Evolutionary conservation across 495 filamentous ascomycete species (phyloP).

Genomic region (Penicillium longicatenatum): DNA sequence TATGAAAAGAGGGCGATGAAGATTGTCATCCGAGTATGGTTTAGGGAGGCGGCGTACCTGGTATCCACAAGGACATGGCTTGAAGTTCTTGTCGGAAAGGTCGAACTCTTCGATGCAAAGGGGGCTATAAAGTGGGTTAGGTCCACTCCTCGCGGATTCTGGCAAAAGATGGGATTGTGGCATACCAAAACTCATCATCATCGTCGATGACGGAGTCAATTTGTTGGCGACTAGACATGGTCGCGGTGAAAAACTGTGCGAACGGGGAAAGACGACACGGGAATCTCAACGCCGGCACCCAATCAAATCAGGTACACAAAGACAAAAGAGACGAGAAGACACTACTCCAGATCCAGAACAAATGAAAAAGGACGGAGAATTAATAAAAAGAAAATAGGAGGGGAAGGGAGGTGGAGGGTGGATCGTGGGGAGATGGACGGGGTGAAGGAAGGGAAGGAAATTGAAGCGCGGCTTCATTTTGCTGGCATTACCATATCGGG

Average conservation of each 20-base stretch:
- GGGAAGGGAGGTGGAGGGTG: conserved; percentile 17
- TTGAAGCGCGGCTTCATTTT: conserved; percentile 44
- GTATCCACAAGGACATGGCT: conserved; percentile 96
- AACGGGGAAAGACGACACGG: conserved; percentile 26
- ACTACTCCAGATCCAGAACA: conserved; percentile 18
- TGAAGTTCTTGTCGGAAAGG: conserved; percentile 94
- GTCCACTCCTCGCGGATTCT: neutral
- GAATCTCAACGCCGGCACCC: conserved; percentile 33
- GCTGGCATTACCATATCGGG: conserved; percentile 38
- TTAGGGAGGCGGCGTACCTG: conserved; percentile 60
- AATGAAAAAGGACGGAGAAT: conserved; percentile 14
- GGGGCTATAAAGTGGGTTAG: conserved; percentile 58
- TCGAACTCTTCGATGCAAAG: conserved; percentile 99
- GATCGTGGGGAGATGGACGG: conserved; percentile 24
- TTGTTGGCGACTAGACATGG: conserved; percentile 65
- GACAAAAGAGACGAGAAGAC: conserved; percentile 18
- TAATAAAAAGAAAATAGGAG: conserved; percentile 16
- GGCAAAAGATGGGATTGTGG: neutral
- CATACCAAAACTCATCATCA: conserved; percentile 89
- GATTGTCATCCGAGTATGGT: neutral
- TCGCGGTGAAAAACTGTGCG: conserved; percentile 27
- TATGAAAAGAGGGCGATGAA: neutral
- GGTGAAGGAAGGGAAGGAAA: conserved; percentile 36
- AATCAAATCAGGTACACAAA: conserved; percentile 29
- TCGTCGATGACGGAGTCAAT: conserved; percentile 98